Evolutionary conservation across 169 alveolate genomes (phyloP), one percentile per base, ranked within the genome.

Genomic region (Plasmodium knowlesi): DNA sequence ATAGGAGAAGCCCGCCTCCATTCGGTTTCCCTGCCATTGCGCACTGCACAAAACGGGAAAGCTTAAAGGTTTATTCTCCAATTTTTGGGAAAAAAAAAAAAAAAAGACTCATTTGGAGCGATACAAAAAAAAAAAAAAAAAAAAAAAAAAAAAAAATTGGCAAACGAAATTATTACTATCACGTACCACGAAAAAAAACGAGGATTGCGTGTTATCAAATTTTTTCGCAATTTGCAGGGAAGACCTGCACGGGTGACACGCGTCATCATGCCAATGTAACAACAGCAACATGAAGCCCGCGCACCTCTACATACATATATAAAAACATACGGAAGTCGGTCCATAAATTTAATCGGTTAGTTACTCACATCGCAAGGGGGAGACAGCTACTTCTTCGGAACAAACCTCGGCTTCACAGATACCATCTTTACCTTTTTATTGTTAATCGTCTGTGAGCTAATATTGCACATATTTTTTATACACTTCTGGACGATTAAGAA

Each of bases 371-470:
- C 57, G 12, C 19, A n/a, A 16, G n/a, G 34, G 3, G 37, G 6
- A 3, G n/a, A 39, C 30, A 67, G 80, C 41, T 54, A 76, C 41
- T 86, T 73, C 37, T 84, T 84, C 16, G 80, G 22, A 53, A 53
- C 46, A 91, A 70, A 91, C 30, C 74, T 80, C 30, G 92, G 95
- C 54, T 91, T 91, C 6, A 91, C n/a, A 25, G 92, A 70, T 70
- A 91, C 70, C 92, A 82, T 91, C 74, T 91, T 91, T n/a, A 91
- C 83, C 61, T 91, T 91, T 37, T 82, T 91, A 9, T 91, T 82
- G 34, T 91, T 82, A 70, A 82, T 53, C 3, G 85, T 91, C 54
- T 91, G 92, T 28, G 95, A 91, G 41, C 95, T 91, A 39, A 91
- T 72, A 43, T 28, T 91, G 78, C 95, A 91, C 16, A 91, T 25